Evolutionary conservation across 2,329 filamentous ascomycete species (phyloP).

Genomic region (Penicillium rolfsii): DNA sequence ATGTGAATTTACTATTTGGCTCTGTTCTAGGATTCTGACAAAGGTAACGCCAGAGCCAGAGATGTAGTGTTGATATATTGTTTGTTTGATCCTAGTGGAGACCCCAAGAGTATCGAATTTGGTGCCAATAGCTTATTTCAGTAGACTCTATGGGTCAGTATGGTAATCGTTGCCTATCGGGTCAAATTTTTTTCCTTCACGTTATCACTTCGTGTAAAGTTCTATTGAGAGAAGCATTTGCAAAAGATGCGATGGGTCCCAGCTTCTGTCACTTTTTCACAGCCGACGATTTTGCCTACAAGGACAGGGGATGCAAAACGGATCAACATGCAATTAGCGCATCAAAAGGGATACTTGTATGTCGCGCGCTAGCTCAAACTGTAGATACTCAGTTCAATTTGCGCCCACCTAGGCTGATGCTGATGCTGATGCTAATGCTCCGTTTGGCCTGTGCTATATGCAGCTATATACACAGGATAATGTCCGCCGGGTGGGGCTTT

Average conservation of each 20-base stretch:
- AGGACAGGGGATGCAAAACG: neutral
- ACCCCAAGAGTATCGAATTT: too few species aligned
- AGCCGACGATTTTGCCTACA: neutral
- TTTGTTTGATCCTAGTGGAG: neutral
- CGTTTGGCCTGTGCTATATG: too few species aligned
- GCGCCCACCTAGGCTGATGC: neutral
- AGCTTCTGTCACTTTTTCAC: neutral
- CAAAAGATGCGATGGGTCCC: too few species aligned
- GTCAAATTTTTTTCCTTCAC: neutral
- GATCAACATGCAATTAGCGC: neutral
- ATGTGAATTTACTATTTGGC: too few species aligned
- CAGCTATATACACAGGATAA: too few species aligned
- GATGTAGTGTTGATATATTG: neutral
- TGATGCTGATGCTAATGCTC: too few species aligned
- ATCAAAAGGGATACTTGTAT: neutral
- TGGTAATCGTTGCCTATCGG: neutral
- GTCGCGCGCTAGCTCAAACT: neutral
- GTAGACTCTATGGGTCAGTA: neutral
- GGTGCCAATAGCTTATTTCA: neutral
- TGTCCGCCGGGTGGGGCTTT: too few species aligned
- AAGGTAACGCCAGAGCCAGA: neutral
- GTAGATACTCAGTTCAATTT: neutral
- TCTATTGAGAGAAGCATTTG: neutral
- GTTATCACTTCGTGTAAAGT: neutral
- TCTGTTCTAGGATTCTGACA: neutral